phyloP scores from a whole-genome alignment of 768 basidiomycete genomes.

The Paxillus rubicundulus region DNA sequence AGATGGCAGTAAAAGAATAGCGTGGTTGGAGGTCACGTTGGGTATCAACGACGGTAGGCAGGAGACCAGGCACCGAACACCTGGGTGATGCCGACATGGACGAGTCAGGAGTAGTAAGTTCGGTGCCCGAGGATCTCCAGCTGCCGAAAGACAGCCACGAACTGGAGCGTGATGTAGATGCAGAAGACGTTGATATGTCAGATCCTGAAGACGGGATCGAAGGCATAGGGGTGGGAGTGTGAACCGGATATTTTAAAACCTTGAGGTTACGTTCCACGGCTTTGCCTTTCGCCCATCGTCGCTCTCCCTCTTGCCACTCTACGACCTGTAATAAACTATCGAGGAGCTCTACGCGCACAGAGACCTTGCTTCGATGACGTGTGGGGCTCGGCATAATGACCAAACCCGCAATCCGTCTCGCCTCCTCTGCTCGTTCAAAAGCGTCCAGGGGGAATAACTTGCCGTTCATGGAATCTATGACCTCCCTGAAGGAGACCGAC shows the following conservation, averaged over 20 bases:
- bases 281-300: conserved; percentile 39
- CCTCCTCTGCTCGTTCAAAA: conserved; percentile 31
- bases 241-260: conserved; percentile 7
- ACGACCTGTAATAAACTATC: conserved; percentile 43
- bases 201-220: conserved; percentile 23
- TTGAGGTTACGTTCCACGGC: conserved; percentile 33
- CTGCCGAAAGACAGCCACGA: conserved; percentile 46
- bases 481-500: conserved; percentile 53
- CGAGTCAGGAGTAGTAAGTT: conserved; percentile 32
- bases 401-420: conserved; percentile 28
- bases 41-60: conserved; percentile 28
- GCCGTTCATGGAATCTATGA: conserved; percentile 57
- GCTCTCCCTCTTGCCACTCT: conserved; percentile 41
- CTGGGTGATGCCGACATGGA: conserved; percentile 34
- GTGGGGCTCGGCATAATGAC: conserved; percentile 12
- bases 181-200: conserved; percentile 19
- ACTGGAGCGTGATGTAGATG: conserved; percentile 35
- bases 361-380: conserved; percentile 18
- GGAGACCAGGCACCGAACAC: conserved; percentile 21
- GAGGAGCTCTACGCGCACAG: conserved; percentile 37
- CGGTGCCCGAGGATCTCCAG: conserved; percentile 38
- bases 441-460: conserved; percentile 49
- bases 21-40: conserved; percentile 38
- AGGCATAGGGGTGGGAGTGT: conserved; percentile 15
- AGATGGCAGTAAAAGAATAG: conserved; percentile 33